Evolutionary conservation across 2,329 filamentous ascomycete genomes (phyloP).

Genomic region (Graphiopsis chlorocephala): DNA sequence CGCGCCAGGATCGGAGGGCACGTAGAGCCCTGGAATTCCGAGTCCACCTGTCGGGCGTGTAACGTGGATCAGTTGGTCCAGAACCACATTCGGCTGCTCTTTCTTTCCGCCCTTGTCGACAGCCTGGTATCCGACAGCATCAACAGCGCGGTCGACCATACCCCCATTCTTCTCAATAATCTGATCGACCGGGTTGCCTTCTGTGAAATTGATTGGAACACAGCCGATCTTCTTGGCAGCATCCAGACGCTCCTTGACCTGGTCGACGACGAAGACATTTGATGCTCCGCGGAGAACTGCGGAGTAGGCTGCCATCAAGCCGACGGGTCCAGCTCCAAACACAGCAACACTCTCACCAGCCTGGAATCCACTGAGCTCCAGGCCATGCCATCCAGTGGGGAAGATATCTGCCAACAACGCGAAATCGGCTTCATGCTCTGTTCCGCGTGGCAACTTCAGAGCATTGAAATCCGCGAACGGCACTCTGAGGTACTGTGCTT

Average conservation of each 20-base stretch:
- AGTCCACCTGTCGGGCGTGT: conserved; percentile 61
- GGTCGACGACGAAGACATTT: conserved; percentile 62
- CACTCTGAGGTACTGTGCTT: conserved; percentile 63
- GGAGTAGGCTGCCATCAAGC: conserved; percentile 65
- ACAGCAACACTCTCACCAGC: conserved; percentile 62
- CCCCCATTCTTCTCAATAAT: conserved; percentile 59
- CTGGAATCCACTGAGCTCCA: conserved; percentile 58
- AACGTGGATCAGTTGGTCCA: conserved; percentile 63
- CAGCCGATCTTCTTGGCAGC: conserved; percentile 62
- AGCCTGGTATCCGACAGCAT: conserved; percentile 66
- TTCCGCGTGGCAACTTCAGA: conserved; percentile 59
- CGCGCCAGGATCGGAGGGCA: conserved; percentile 59
- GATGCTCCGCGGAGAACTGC: conserved; percentile 60
- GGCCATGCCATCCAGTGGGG: conserved; percentile 55
- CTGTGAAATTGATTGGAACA: conserved; percentile 59
- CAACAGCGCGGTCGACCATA: conserved; percentile 63
- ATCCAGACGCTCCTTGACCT: conserved; percentile 57
- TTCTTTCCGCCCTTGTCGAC: conserved; percentile 54
- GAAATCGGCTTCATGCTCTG: conserved; percentile 61
- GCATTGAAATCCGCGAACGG: conserved; percentile 68
- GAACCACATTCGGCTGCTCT: conserved; percentile 61
- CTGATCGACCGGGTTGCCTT: conserved; percentile 58
- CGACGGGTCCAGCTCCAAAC: conserved; percentile 60
- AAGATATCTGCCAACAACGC: conserved; percentile 52
- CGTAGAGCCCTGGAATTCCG: conserved; percentile 51